Evolutionary conservation across 495 filamentous ascomycete species (phyloP), one percentile per base, ranked within the genome.

Genomic region (Gamarada debralockiae): DNA sequence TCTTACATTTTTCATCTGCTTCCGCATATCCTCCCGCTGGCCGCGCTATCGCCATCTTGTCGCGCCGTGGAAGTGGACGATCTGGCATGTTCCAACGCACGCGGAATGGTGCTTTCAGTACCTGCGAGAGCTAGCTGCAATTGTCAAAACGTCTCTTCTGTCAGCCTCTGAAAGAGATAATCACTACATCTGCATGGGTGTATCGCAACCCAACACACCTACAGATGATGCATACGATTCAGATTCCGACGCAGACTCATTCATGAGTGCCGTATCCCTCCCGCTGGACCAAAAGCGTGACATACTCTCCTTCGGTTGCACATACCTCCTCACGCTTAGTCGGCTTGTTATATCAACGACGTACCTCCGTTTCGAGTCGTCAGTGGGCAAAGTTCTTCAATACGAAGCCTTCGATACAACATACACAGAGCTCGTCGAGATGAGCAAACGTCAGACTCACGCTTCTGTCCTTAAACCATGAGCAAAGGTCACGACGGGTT

Each of bases 11-110:
- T 77, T 78, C 45, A 46, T 64, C 23, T 64, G 66, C 46, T 73
- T 65, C 55, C 73, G 74, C 1, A 63, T 77, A 20, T 54, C 68
- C 2, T 71, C 67, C 39, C 56, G 58, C 14, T 69, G 67, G 45
- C 72, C 73, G 2, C 62, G 65, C 17, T 77, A 76, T 46, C 62
- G 72, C 4, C 66, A 67, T 36, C 41, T 76, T 0, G 68, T 70
- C 3, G 69, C 65, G 9, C 72, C 67, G 1, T 49, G 70, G 15
- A 70, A 70, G 49, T 73, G 71, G 64, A 43, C 68, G 1, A 60
- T 77, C 27, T 78, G 75, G 50, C 67, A 61, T 61, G 69, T 58
- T 57, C 72, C 62, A 9, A 68, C 61, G 7, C 61, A 67, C 41
- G 52, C 59, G 52, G 53, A 56, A 50, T 52, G 39, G 41, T 42